A percentile compares a stretch with the other conserved stretches of the same genome.
Conservation (phyloP, 2,329 filamentous ascomycete species). For the Trichoderma pleuroti region DNA sequence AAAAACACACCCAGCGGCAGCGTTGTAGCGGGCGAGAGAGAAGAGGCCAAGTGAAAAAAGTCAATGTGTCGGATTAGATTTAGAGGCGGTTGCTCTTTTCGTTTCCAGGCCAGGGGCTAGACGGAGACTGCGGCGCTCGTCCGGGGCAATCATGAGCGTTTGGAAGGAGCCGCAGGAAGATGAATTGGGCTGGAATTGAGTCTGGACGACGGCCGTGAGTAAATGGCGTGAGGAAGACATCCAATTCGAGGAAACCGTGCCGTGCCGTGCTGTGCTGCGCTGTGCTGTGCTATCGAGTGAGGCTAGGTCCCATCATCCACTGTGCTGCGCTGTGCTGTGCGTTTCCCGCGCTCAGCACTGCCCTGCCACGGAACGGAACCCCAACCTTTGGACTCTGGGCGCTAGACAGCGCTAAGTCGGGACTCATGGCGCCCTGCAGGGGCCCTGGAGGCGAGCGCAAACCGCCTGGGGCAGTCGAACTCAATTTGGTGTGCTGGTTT, state of each 20-base stretch:
- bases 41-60: neutral
- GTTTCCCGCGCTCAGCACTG: neutral
- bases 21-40: neutral
- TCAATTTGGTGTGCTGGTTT: neutral
- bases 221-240: conserved; percentile 14
- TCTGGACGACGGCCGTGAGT: neutral
- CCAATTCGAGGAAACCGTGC: too few species aligned
- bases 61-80: neutral
- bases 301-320: neutral
- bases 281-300: too few species aligned
- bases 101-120: neutral
- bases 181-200: conserved; percentile 5
- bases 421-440: neutral
- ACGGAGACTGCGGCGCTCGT: neutral
- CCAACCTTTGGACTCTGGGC: neutral
- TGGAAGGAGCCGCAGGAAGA: conserved; percentile 1
- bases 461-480: neutral
- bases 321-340: conserved; percentile 1
- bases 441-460: neutral
- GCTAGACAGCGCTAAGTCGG: conserved; percentile 1
- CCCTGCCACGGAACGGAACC: neutral
- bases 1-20: neutral
- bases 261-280: too few species aligned
- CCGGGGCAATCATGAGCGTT: neutral
- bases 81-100: neutral